phyloP scores from a whole-genome alignment of 495 filamentous ascomycete species.

The Ascodesmis nigricans region DNA sequence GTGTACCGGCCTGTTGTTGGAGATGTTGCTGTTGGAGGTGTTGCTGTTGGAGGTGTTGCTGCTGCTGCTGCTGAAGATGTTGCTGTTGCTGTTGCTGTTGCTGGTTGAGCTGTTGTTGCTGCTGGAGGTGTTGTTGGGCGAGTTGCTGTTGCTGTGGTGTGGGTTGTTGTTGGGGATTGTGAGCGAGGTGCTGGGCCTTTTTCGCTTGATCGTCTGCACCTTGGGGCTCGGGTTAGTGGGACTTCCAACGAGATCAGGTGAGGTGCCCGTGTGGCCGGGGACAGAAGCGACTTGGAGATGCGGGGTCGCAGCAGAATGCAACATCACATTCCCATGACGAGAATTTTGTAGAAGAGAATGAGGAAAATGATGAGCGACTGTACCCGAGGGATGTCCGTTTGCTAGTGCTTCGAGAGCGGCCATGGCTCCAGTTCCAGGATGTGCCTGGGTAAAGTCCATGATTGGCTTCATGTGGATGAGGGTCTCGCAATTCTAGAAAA shows the following conservation, averaged over 20 bases:
- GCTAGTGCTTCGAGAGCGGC: slow-evolving; percentile 25
- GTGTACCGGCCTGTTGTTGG: slow-evolving; percentile 1
- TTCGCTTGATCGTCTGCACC: no score
- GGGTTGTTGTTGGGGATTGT: slow-evolving; percentile 17
- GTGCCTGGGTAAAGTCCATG: slow-evolving; percentile 29
- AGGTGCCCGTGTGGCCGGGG: no score
- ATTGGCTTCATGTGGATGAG: slow-evolving; percentile 35
- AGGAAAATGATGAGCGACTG: no score
- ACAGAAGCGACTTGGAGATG: no score
- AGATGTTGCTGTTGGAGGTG: slow-evolving; percentile 1
- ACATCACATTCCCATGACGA: no score
- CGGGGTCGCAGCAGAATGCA: no score
- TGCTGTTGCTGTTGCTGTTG: slow-evolving; percentile 9
- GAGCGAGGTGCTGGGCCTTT: slow-evolving; percentile 20
- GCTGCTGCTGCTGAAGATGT: slow-evolving; percentile 7
- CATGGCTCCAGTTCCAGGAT: slow-evolving; percentile 29
- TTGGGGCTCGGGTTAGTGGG: no score
- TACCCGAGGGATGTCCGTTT: no score
- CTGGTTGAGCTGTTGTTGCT: slow-evolving; percentile 14
- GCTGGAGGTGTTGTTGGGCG: slow-evolving; percentile 21
- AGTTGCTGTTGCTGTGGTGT: slow-evolving; percentile 24
- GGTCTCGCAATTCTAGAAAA: slow-evolving; percentile 32
- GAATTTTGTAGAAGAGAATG: no score
- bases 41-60: slow-evolving; percentile 12
- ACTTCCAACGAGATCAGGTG: no score